Evolutionary conservation across 108 stramenopile genomes (phyloP).

Genomic region (Skeletonema tropicum): DNA sequence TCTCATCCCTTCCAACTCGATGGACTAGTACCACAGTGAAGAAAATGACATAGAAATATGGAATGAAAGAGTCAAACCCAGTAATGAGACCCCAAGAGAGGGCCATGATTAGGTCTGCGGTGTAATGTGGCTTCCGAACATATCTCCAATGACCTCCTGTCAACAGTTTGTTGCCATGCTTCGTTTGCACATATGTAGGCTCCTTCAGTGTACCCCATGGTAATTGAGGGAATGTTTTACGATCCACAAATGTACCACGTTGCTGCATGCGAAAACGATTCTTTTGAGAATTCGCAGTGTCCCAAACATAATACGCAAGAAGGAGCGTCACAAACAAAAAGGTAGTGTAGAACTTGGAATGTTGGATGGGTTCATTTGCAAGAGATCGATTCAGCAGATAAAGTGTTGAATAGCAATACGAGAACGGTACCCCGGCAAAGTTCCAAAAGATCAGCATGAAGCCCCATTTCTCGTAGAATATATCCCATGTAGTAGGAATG

Average conservation of each 20-base stretch:
- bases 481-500: slow-evolving; percentile 72
- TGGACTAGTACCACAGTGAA: slow-evolving; percentile 58
- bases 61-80: slow-evolving; percentile 52
- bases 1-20: slow-evolving; percentile 56
- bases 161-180: slow-evolving; percentile 54
- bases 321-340: slow-evolving; percentile 41
- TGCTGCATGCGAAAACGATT: slow-evolving; percentile 60
- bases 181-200: slow-evolving; percentile 54
- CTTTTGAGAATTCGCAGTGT: slow-evolving; percentile 69
- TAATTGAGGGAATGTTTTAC: slow-evolving; percentile 62
- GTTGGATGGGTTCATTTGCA: slow-evolving; percentile 32
- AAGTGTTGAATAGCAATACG: slow-evolving; percentile 55
- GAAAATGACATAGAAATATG: slow-evolving; percentile 62
- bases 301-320: slow-evolving; percentile 64
- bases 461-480: slow-evolving; percentile 70
- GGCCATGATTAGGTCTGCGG: slow-evolving; percentile 63
- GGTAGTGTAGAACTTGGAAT: slow-evolving; percentile 19
- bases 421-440: slow-evolving; percentile 65
- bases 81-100: slow-evolving; percentile 59
- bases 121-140: slow-evolving; percentile 61
- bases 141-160: slow-evolving; percentile 63
- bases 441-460: slow-evolving; percentile 77
- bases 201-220: slow-evolving; percentile 58
- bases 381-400: slow-evolving; percentile 46
- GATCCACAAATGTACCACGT: slow-evolving; percentile 50